Evolutionary conservation across 345 rosid genomes (phyloP).

Genomic region (Salix arbutifolia): DNA sequence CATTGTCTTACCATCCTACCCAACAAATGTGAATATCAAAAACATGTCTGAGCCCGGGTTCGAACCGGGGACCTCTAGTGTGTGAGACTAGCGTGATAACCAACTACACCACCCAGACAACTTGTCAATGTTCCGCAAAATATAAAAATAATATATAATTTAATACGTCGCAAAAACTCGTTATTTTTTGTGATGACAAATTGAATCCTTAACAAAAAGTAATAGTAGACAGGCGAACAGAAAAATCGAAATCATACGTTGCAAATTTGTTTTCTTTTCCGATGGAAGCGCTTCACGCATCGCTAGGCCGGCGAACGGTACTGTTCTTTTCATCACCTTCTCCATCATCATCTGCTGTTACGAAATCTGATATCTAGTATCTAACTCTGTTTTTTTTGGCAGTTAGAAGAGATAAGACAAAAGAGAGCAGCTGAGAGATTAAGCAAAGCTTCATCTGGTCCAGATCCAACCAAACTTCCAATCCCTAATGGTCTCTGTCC

Average conservation of each 20-base stretch:
- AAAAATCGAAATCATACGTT: not conserved
- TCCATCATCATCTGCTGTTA: not conserved
- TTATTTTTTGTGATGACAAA: not conserved
- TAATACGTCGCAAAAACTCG: not conserved
- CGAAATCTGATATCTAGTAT: not conserved
- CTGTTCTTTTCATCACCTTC: not conserved
- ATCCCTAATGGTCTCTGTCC: conserved; percentile 47
- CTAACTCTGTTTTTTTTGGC: not conserved
- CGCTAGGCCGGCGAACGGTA: conserved; percentile 96
- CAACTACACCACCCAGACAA: conserved; percentile 70
- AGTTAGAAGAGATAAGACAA: conserved; percentile 94
- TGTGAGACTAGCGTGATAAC: conserved; percentile 80
- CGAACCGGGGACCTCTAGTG: conserved; percentile 69
- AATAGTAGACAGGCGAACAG: not conserved
- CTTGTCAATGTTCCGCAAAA: rapidly evolving
- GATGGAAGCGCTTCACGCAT: conserved; percentile 79
- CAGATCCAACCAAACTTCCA: conserved; percentile 63
- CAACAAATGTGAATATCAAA: too few species aligned
- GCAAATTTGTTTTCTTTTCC: not conserved
- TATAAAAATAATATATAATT: rapidly evolving
- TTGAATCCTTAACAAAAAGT: not conserved
- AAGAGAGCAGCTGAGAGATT: conserved; percentile 91
- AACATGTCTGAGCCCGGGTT: conserved; percentile 37
- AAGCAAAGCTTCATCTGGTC: conserved; percentile 67
- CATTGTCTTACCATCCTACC: too few species aligned